phyloP scores from a whole-genome alignment of 805 yeast species.

The Lachancea mirantina region DNA sequence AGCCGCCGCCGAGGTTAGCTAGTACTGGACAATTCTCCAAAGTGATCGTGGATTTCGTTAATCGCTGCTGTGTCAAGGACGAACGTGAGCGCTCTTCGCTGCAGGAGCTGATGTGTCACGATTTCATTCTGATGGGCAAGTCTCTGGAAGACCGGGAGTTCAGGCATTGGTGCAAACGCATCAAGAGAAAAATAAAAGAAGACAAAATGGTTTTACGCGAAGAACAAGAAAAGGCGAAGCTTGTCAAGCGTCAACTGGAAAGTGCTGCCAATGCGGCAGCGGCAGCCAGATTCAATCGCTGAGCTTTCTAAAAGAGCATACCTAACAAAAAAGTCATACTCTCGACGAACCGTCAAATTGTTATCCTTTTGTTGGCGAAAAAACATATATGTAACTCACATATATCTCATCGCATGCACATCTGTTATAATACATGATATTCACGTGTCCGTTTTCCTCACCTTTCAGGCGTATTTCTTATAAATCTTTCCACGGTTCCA shows the following conservation, averaged over 20 bases:
- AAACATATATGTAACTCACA: too few relatives aligned
- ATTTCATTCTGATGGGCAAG: constrained; percentile 31
- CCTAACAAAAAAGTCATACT: too few relatives aligned
- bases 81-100: constrained; percentile 65
- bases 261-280: constrained; percentile 20
- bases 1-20: constrained; percentile 73
- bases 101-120: constrained; percentile 48
- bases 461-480: too few relatives aligned
- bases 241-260: constrained; percentile 24
- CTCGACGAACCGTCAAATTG: too few relatives aligned
- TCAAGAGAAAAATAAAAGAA: constrained; percentile 26
- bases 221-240: constrained; percentile 24
- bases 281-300: too few relatives aligned
- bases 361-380: too few relatives aligned
- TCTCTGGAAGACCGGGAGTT: constrained; percentile 31
- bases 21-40: constrained; percentile 31
- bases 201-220: constrained; percentile 29
- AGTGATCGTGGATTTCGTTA: constrained; percentile 61
- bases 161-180: constrained; percentile 37
- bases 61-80: constrained; percentile 65
- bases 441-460: constrained; percentile 7
- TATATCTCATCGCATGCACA: not conserved
- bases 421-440: not conserved
- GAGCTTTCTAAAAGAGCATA: too few relatives aligned
- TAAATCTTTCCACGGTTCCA: constrained; percentile 40